These are phyloP conservation scores for Candida krabiensis DNA, from an alignment of 805 yeast species.

Conservation along the genomic window DNA sequence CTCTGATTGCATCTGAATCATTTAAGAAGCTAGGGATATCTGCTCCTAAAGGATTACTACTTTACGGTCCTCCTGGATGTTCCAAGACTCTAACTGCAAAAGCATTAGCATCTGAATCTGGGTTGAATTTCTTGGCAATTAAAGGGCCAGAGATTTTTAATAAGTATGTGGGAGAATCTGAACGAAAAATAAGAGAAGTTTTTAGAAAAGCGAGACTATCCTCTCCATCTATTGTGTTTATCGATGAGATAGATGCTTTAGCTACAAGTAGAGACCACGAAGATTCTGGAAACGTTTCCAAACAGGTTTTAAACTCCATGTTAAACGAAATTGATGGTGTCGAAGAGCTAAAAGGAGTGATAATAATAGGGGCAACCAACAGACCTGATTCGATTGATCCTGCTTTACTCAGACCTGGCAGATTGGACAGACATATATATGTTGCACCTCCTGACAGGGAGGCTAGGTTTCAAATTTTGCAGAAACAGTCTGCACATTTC, in stretches of 20 bases:
- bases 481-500: conserved; percentile 69
- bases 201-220: conserved; percentile 91
- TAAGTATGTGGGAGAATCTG: conserved; percentile 96
- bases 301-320: conserved; percentile 84
- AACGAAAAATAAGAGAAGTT: conserved; percentile 90
- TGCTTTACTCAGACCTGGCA: conserved; percentile 92
- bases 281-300: conserved; percentile 65
- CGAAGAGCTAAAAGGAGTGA: conserved; percentile 90
- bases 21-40: conserved; percentile 75
- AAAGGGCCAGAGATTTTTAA: conserved; percentile 95
- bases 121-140: conserved; percentile 88
- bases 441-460: conserved; percentile 87
- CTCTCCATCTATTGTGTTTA: conserved; percentile 90
- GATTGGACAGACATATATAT: conserved; percentile 89
- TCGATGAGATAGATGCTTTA: conserved; percentile 95
- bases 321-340: conserved; percentile 97
- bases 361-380: conserved; percentile 94
- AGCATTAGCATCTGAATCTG: conserved; percentile 94
- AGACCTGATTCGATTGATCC: conserved; percentile 92
- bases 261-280: conserved; percentile 71
- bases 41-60: conserved; percentile 89
- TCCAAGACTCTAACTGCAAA: conserved; percentile 94
- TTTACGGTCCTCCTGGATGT: conserved; percentile 99
- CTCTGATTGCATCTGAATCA: conserved; percentile 77
- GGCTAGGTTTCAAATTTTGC: conserved; percentile 77